Conservation (phyloP, 352 stramenopile species). For the Globisporangium cederbergense region DNA sequence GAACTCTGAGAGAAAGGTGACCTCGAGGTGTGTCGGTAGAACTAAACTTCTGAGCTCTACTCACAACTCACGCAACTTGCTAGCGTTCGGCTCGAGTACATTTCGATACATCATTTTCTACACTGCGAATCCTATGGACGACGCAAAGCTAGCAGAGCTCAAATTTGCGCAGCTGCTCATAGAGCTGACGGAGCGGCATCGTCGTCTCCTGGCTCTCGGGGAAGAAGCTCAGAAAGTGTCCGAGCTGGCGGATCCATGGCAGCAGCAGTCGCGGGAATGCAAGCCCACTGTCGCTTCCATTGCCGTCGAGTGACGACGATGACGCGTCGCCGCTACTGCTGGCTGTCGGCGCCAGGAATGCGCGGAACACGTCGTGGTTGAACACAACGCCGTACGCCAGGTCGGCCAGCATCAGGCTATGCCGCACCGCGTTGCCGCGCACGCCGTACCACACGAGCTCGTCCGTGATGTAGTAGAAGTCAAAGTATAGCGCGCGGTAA, state of each 20-base stretch:
- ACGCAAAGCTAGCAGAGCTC: slow-evolving; percentile 26
- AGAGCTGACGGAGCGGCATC: slow-evolving; percentile 69
- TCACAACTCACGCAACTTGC: no score
- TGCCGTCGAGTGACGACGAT: slow-evolving; percentile 13
- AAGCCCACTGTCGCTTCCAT: not conserved
- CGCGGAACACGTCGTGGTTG: slow-evolving; percentile 78
- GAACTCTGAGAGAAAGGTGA: no score
- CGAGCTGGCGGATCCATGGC: slow-evolving; percentile 83
- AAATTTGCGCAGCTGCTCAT: slow-evolving; percentile 78
- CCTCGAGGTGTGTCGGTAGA: no score
- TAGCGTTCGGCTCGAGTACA: no score
- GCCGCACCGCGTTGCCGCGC: slow-evolving; percentile 74
- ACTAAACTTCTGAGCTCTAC: no score
- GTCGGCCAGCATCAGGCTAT: slow-evolving; percentile 79
- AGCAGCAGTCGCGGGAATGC: slow-evolving; percentile 69
- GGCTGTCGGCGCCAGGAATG: slow-evolving; percentile 34
- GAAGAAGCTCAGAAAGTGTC: slow-evolving; percentile 86
- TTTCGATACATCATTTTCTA: not conserved
- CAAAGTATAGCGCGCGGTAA: slow-evolving; percentile 84
- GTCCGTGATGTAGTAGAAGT: slow-evolving; percentile 91
- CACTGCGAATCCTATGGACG: not conserved
- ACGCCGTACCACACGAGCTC: slow-evolving; percentile 87
- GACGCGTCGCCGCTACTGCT: slow-evolving; percentile 17
- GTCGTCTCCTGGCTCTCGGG: slow-evolving; percentile 83
- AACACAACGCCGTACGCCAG: slow-evolving; percentile 84